Base-by-base conservation (phyloP, 202 grass and related monocot genomes). In the Alloteropsis angusta region DNA sequence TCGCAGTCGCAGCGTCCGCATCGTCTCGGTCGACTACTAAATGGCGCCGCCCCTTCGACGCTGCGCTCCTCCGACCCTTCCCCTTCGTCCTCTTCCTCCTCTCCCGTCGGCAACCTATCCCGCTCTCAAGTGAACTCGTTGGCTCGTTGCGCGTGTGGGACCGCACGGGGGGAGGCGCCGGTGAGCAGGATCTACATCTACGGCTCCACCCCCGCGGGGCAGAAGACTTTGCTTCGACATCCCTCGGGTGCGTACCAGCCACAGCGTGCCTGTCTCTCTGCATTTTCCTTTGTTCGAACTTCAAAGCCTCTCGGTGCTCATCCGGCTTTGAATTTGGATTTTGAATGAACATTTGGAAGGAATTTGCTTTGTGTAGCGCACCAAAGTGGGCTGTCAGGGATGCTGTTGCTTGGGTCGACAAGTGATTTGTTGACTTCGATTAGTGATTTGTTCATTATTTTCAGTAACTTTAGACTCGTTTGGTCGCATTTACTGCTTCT, bases 221-320 rank as follows among this genome's bases (percentile, higher is more conserved):
- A 94, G 85, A 92, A 97, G 84, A 84, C 89, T 32, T 41, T 92
- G 94, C 76, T 87, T 94, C 63, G 89, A 94, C 76, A 53, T 97
- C 54, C 91, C 93, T 71, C 81, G 77, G 91, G 94, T 97, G 59
- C 21, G 79, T 38, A 47, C 3, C 61, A 19, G 25, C 0, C 19
- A n/a, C 19, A n/a, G 45, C 38, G 39, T 35, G n/a, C 60, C 23
- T 23, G 23, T 16, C 15, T 25, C 26, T 32, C 35, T 49, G 26
- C 67, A 68, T 67, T 44, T 50, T 32, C 14, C 9, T 52, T n/a
- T 47, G 18, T 16, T 23, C 6, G 46, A 9, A 49, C 16, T 15
- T 55, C 22, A 23, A 26, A 50, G 15, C 26, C 1, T 18, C 45
- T 17, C 0, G 4, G n/a, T 34, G 15, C 46, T 77, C 7, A 16